These are phyloP conservation scores for Dioszegia hungarica DNA, from an alignment of 768 basidiomycete genomes.

Conservation along the genomic window DNA sequence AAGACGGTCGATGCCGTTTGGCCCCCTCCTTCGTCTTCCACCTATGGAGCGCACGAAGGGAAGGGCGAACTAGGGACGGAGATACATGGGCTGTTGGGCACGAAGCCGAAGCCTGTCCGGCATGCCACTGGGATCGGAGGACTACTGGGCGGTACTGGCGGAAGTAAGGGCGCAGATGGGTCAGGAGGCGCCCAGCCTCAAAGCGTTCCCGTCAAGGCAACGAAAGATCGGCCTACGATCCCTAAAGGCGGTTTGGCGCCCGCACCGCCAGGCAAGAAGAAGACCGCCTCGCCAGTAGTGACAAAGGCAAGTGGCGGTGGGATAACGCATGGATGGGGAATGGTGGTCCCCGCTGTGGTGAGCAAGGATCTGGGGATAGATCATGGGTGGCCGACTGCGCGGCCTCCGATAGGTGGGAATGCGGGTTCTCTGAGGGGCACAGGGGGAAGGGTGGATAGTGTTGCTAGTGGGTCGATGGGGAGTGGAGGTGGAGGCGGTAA, in stretches of 20 bases:
- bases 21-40: neutral
- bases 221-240: constrained; percentile 28
- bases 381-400: constrained; percentile 5
- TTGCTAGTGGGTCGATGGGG: constrained; percentile 2
- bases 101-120: neutral
- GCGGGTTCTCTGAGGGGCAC: neutral
- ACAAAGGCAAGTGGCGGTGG: neutral
- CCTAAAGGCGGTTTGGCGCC: constrained; percentile 20
- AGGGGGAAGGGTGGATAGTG: neutral
- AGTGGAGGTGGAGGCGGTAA: neutral
- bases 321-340: too few relatives aligned
- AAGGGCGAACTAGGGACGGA: neutral
- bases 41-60: too few relatives aligned
- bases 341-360: too few relatives aligned
- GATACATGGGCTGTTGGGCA: neutral
- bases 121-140: neutral
- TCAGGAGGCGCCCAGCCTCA: neutral
- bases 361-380: neutral
- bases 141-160: neutral
- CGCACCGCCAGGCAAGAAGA: constrained; percentile 15
- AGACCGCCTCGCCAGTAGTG: neutral
- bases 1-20: neutral
- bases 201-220: constrained; percentile 16
- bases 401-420: neutral
- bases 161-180: constrained; percentile 1